Evolutionary conservation across 1,284 basidiomycete species (phyloP), one percentile per base, ranked within the genome.

Genomic region (Golubevia sp.): DNA sequence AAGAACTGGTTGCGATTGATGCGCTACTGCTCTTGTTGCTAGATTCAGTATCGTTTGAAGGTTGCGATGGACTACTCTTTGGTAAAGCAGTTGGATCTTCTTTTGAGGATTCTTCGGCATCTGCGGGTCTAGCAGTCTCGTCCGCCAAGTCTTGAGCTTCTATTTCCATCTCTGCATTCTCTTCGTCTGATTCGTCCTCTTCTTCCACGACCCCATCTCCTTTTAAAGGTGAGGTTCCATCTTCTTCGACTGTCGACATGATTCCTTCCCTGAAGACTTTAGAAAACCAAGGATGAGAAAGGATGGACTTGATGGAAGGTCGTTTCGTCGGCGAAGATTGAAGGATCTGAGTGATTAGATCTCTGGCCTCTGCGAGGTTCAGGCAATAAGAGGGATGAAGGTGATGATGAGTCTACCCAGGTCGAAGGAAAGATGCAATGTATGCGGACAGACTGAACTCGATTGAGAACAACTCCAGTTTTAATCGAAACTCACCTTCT

Each of bases 201-300:
- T 44, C 38, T 44, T 44, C 38, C 11, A 44, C 38, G 38, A 44
- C 18, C 38, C 38, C 38, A 44, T 44, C 38, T 13, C 18, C 38
- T 44, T 18, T 44, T 18, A 44, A 44, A n/a, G n/a, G n/a, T n/a
- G n/a, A n/a, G 18, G 38, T 13, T 13, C 38, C 38, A 44, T 18
- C 38, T 44, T 44, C 38, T 44, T 44, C 38, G 38, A 44, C 38
- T 5, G 30, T 34, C 5, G 5, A 5, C 30, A 34, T 34, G 4
- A 34, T 3, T 5, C 11, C 5, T 5, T 34, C 30, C 11, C 30
- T 34, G 30, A 34, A 34, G 11, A 11, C 11, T 11, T 34, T 34
- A 11, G 30, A 34, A 85, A 98, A 99, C 96, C 96, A 99, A 0
- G 91, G 86, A 81, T 97, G 95, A 0, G 88, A 86, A 23, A 99